phyloP scores from a whole-genome alignment of 257 asterid genomes.

The Solanum verrucosum region DNA sequence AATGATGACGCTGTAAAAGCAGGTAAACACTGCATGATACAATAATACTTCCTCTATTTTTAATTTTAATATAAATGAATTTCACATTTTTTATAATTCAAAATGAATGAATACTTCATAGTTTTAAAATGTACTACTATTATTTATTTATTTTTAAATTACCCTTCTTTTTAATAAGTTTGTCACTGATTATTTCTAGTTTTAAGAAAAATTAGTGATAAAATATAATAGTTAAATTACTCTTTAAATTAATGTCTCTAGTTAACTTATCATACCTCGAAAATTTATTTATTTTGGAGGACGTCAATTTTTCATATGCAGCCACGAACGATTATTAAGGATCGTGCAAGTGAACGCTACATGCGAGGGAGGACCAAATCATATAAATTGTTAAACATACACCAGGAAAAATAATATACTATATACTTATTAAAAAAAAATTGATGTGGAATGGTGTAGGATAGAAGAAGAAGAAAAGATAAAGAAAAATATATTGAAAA shows the following conservation, averaged over 20 bases:
- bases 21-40: not conserved
- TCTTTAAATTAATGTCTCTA: not conserved
- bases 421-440: not conserved
- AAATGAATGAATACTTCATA: not conserved
- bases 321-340: not conserved
- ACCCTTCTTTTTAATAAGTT: not conserved
- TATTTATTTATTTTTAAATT: not conserved
- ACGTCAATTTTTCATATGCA: not conserved
- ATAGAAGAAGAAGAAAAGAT: not conserved
- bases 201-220: not conserved
- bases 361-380: not conserved
- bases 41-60: not conserved
- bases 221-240: not conserved
- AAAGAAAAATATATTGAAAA: not conserved
- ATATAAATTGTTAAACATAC: not conserved
- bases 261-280: not conserved
- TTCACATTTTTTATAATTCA: not conserved
- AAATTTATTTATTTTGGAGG: not conserved
- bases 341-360: not conserved
- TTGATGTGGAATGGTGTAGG: not conserved
- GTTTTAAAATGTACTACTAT: not conserved
- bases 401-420: not conserved
- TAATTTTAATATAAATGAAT: not conserved
- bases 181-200: not conserved
- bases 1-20: not conserved